Conservation (phyloP, 352 stramenopile species). For the Pythium vanterpoolii region DNA sequence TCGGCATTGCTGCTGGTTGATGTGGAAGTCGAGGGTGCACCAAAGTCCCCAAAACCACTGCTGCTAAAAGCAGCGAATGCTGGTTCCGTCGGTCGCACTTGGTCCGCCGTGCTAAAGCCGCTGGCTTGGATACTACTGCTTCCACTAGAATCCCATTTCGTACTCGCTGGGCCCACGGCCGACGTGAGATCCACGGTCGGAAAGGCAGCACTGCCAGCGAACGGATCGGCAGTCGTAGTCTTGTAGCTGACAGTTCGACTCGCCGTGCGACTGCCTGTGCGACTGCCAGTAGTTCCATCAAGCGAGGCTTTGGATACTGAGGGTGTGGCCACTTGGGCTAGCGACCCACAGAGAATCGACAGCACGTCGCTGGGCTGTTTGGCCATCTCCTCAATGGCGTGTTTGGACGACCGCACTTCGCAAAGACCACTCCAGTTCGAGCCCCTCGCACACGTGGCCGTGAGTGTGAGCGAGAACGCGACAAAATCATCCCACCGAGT, state of each 20-base stretch:
- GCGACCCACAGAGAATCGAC: constrained; percentile 34
- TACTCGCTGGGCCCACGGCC: neutral
- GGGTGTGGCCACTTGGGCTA: neutral
- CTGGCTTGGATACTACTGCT: neutral
- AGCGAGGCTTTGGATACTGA: neutral
- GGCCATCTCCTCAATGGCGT: constrained; percentile 41
- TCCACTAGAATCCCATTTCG: neutral
- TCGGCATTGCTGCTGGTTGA: neutral
- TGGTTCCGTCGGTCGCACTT: constrained; percentile 15
- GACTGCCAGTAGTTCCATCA: constrained; percentile 11
- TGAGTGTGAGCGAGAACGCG: constrained; percentile 42
- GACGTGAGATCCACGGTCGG: constrained; percentile 4
- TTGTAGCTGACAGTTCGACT: constrained; percentile 9
- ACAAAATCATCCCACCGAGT: constrained; percentile 61
- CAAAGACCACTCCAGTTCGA: constrained; percentile 27
- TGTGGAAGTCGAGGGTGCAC: neutral
- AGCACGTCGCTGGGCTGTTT: constrained; percentile 36
- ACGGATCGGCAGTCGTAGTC: constrained; percentile 10
- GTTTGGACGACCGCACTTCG: constrained; percentile 49
- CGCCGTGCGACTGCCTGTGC: constrained; percentile 1
- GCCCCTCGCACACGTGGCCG: neutral
- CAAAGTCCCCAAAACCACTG: constrained; percentile 6
- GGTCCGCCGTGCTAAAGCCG: constrained; percentile 15
- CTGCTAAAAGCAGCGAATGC: neutral
- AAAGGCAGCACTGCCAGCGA: constrained; percentile 8